A percentile compares a stretch with the other conserved stretches of the same genome.
Conservation (phyloP, 495 filamentous ascomycete genomes). For the Aspergillus nanangensis region DNA sequence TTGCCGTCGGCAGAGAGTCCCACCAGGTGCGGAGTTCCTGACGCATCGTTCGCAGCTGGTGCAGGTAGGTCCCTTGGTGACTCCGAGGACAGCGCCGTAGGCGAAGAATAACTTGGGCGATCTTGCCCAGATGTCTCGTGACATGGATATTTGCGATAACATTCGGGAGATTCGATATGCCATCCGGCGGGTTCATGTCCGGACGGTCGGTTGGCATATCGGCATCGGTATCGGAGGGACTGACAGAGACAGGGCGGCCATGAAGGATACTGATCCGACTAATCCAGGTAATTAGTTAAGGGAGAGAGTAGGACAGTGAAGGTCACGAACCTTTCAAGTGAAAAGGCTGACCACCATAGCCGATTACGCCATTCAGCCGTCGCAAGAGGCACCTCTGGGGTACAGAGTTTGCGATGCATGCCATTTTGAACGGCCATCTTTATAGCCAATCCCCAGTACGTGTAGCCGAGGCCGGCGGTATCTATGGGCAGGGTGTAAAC, state of each 20-base stretch:
- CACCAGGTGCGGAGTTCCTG: slow-evolving; percentile 9
- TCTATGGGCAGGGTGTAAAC: slow-evolving; percentile 13
- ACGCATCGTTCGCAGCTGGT: slow-evolving; percentile 5
- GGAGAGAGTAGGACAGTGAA: not conserved
- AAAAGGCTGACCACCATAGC: slow-evolving; percentile 12
- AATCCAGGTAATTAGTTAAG: not conserved
- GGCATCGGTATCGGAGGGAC: slow-evolving; percentile 6
- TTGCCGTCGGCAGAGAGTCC: slow-evolving; percentile 6
- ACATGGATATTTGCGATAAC: slow-evolving; percentile 8
- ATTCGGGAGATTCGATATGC: slow-evolving; percentile 5
- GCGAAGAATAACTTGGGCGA: slow-evolving; percentile 7
- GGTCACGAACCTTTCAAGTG: slow-evolving; percentile 5
- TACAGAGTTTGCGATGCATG: slow-evolving; percentile 13
- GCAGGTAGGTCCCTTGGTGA: slow-evolving; percentile 4
- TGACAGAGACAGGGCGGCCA: slow-evolving; percentile 10
- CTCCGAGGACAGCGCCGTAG: slow-evolving; percentile 4
- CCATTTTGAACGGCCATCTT: slow-evolving; percentile 15
- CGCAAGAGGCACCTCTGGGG: not conserved
- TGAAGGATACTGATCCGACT: slow-evolving; percentile 13
- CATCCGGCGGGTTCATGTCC: not conserved
- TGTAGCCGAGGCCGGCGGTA: slow-evolving; percentile 11
- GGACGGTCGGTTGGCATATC: slow-evolving; percentile 7
- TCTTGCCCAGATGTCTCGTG: slow-evolving; percentile 8
- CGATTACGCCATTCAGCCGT: slow-evolving; percentile 9
- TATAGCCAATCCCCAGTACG: slow-evolving; percentile 12